Evolutionary conservation across 345 rosid species (phyloP), one percentile per base, ranked within the genome.

Genomic region (Erysimum cheiranthoides): DNA sequence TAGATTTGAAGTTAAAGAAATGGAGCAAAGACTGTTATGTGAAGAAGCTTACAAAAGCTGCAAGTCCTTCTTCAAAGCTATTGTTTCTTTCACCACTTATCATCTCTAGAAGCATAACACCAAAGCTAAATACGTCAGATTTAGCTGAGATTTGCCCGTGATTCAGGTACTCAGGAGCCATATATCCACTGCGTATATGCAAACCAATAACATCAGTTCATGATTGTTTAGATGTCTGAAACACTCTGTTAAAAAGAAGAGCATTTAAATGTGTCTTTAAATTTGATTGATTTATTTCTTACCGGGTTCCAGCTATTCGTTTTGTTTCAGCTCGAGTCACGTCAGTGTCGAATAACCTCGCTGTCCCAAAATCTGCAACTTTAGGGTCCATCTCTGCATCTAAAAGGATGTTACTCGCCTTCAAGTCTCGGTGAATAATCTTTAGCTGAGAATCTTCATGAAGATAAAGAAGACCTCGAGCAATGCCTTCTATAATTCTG

Each of bases 41-140:
- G 40, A 32, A 32, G 6, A 57, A 32, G 40, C 40, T 57, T 57
- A 59, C 64, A 59, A 63, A 63, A 18, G 57, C 49, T 45, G 74
- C 57, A 34, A 71, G 31, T 14, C 74, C 73, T 69, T 69, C 57
- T 46, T 46, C 47, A 31, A 45, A 43, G 10, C 42, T 69, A 12
- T 69, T 62, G 66, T 65, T 86, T 73, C 73, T 82, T 58, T 45
- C 67, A 59, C 88, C 86, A 7, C 80, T 78, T 31, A 85, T 68
- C 16, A 83, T 76, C 64, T 87, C 85, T 36, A 87, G 56, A 51
- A 85, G 67, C 61, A 82, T 50, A 11, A 85, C 70, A 2, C 88
- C 83, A 0, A 80, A 86, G 83, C 88, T 78, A 68, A 75, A 85
- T n/a, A 83, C 79, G n/a, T 83, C 82, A 2, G 79, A 83, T 18